These are phyloP conservation scores for Orychophragmus violaceus DNA, from an alignment of 345 rosid species.

Conservation along the genomic window DNA sequence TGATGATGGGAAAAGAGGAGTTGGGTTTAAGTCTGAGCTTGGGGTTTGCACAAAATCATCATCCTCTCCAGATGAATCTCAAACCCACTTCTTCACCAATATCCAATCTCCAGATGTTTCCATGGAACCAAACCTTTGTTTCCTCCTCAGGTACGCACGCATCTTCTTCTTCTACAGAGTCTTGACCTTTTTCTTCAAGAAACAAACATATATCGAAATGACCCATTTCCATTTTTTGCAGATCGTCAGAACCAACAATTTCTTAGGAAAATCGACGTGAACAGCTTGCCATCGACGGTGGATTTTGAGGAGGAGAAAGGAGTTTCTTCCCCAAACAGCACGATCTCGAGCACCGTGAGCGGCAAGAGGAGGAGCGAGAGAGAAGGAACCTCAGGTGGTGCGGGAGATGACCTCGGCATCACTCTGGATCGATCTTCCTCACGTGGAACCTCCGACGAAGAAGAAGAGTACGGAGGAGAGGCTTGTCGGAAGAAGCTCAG, in stretches of 20 bases:
- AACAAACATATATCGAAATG: constrained; percentile 14
- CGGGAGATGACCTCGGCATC: constrained; percentile 47
- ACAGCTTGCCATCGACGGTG: constrained; percentile 52
- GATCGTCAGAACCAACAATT: constrained; percentile 36
- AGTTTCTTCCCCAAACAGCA: constrained; percentile 91
- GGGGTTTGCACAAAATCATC: constrained; percentile 44
- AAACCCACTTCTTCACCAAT: constrained; percentile 41
- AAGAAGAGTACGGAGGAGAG: constrained; percentile 92
- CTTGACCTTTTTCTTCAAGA: not conserved
- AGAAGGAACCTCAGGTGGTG: constrained; percentile 33
- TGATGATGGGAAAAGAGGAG: constrained; percentile 68
- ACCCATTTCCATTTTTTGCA: not conserved
- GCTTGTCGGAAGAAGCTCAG: constrained; percentile 93
- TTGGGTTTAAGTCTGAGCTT: constrained; percentile 73
- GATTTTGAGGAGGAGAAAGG: constrained; percentile 85
- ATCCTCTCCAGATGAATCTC: constrained; percentile 43
- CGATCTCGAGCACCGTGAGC: constrained; percentile 72
- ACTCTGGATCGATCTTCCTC: constrained; percentile 60
- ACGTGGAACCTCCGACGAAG: constrained; percentile 55
- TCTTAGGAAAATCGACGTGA: constrained; percentile 82
- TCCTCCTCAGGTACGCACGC: constrained; percentile 47
- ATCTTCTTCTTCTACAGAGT: not conserved
- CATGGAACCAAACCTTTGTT: constrained; percentile 49
- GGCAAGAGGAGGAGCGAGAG: constrained; percentile 82
- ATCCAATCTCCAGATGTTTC: constrained; percentile 38